Conservation (phyloP, 257 asterid species). For the Scutellaria minor region DNA sequence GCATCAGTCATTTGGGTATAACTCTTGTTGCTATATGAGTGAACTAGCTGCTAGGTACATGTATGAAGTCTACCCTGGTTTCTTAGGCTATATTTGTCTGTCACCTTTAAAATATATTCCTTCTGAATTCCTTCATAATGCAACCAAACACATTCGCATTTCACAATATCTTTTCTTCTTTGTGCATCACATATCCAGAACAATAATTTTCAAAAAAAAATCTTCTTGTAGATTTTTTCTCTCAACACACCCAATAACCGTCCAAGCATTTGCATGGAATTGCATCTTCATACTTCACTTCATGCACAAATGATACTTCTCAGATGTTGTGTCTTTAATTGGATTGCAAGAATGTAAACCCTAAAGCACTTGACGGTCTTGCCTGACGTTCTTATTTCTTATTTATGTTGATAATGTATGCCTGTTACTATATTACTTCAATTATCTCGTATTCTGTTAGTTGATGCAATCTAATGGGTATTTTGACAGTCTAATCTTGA, state of each 20-base stretch:
- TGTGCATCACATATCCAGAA: background rate
- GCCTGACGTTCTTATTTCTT: constrained; percentile 2
- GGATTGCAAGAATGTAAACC: background rate
- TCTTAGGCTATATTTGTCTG: too few species aligned
- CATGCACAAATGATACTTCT: background rate
- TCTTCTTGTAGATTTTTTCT: background rate
- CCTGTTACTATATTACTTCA: background rate
- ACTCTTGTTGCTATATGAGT: background rate
- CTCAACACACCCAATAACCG: background rate
- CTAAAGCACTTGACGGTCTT: constrained; percentile 9
- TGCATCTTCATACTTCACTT: constrained; percentile 6
- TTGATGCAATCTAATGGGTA: constrained; percentile 7
- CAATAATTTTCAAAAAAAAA: background rate
- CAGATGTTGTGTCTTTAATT: background rate
- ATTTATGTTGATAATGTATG: background rate
- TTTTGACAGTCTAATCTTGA: constrained; percentile 16
- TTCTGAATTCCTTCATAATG: background rate
- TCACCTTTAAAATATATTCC: background rate
- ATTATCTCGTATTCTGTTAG: background rate
- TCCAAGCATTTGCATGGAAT: background rate
- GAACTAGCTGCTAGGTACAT: too few species aligned
- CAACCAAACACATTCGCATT: background rate
- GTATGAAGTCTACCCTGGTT: too few species aligned
- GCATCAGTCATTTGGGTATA: background rate
- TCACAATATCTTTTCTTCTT: background rate